These are phyloP conservation scores for Boletus vermiculosoides DNA, from an alignment of 768 basidiomycete genomes.

Conservation along the genomic window DNA sequence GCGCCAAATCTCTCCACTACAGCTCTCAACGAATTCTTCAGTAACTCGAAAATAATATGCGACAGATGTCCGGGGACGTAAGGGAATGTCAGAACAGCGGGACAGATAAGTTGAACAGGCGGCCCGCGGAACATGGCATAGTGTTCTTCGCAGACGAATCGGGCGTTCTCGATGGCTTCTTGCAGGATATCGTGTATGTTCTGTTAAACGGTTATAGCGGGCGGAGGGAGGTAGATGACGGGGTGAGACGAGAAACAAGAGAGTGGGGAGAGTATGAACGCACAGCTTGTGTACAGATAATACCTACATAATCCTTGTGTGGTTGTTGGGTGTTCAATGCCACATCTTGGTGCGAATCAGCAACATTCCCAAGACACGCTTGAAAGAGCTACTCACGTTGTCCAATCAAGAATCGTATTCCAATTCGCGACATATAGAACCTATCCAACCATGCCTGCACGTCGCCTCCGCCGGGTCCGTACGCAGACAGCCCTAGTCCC, in stretches of 20 bases:
- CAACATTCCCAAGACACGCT: background rate
- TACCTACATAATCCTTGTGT: constrained; percentile 91
- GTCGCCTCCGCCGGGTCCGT: constrained; percentile 73
- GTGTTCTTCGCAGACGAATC: constrained; percentile 93
- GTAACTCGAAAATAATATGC: constrained; percentile 94
- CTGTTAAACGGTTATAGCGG: constrained; percentile 32
- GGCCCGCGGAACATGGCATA: constrained; percentile 95
- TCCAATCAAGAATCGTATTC: constrained; percentile 95
- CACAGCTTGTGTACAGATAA: constrained; percentile 91
- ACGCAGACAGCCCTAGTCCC: constrained; percentile 25
- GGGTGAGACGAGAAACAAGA: background rate
- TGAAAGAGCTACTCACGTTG: constrained; percentile 62
- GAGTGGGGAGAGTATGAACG: constrained; percentile 29
- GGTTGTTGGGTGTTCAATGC: constrained; percentile 90
- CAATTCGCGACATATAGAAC: constrained; percentile 94
- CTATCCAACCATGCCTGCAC: constrained; percentile 96
- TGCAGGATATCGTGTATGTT: constrained; percentile 97
- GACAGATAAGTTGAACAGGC: constrained; percentile 95
- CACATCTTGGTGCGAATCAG: constrained; percentile 58
- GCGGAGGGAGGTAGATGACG: background rate
- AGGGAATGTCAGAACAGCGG: constrained; percentile 78
- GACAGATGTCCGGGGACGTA: constrained; percentile 97
- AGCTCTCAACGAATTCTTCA: constrained; percentile 97
- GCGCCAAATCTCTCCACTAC: constrained; percentile 91
- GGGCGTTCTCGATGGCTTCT: constrained; percentile 97